These are phyloP conservation scores for Magnaporthiopsis rhizophila DNA, from an alignment of 2,329 filamentous ascomycete genomes.

Conservation along the genomic window DNA sequence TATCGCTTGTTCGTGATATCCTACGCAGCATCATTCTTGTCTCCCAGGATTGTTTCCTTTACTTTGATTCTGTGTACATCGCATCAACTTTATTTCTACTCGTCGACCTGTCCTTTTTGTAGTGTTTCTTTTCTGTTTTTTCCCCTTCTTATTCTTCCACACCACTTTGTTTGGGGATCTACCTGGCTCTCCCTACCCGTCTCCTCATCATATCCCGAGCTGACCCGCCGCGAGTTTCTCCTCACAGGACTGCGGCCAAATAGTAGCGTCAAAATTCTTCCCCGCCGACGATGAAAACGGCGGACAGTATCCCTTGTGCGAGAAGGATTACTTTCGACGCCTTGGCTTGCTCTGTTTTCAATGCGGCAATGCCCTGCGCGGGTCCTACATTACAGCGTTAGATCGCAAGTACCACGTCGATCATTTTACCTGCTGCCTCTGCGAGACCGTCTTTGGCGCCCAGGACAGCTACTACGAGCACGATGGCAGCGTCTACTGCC, in stretches of 20 bases:
- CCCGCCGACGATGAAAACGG: conserved; percentile 88
- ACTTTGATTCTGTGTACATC: neutral
- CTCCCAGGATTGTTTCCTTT: neutral
- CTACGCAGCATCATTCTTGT: neutral
- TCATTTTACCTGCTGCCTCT: conserved; percentile 96
- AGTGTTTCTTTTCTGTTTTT: neutral
- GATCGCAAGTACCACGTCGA: conserved; percentile 99
- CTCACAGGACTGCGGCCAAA: conserved; percentile 82
- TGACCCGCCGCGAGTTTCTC: neutral
- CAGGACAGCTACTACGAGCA: conserved; percentile 99
- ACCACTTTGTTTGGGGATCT: neutral
- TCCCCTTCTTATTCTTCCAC: neutral
- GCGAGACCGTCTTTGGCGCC: conserved; percentile 94
- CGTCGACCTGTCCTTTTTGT: neutral
- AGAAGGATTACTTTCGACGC: conserved; percentile 94
- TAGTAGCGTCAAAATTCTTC: conserved; percentile 98
- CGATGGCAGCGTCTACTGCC: conserved; percentile 91
- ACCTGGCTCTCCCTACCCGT: neutral
- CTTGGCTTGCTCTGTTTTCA: conserved; percentile 86
- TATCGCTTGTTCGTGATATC: neutral
- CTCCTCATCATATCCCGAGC: neutral
- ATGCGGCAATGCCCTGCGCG: conserved; percentile 85
- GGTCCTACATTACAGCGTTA: conserved; percentile 95
- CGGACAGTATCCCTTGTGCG: conserved; percentile 88
- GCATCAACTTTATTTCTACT: neutral